Percentiles rank a stretch among this genome's conserved stretches.
phyloP scores from a whole-genome alignment of 1,284 basidiomycete species.

The Puccinia novopanici region DNA sequence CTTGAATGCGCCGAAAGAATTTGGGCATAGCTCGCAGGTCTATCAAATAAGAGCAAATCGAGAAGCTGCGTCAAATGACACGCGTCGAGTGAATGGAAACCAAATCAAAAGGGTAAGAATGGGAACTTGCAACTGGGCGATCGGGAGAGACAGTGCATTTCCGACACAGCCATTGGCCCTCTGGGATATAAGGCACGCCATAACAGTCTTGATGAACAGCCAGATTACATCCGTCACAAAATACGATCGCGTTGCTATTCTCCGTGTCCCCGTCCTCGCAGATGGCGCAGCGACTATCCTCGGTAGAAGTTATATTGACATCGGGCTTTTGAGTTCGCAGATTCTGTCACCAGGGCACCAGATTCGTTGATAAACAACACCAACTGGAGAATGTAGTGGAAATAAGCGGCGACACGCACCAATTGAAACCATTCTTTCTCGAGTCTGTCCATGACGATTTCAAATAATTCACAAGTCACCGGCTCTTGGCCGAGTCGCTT shows the following conservation, averaged over 20 bases:
- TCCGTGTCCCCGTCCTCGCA: slow-evolving; percentile 98
- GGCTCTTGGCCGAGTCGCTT: slow-evolving; percentile 74
- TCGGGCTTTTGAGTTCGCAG: slow-evolving; percentile 85
- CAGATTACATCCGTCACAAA: slow-evolving; percentile 98
- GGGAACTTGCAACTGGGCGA: slow-evolving; percentile 76
- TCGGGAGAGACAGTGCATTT: slow-evolving; percentile 98
- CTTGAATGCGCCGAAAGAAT: slow-evolving; percentile 97
- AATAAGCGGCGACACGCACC: slow-evolving; percentile 48
- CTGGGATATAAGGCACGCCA: slow-evolving; percentile 97
- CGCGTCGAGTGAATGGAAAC: slow-evolving; percentile 12
- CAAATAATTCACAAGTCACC: slow-evolving; percentile 83
- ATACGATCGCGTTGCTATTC: slow-evolving; percentile 98
- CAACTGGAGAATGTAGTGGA: not conserved
- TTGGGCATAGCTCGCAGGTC: slow-evolving; percentile 91
- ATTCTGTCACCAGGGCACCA: slow-evolving; percentile 64
- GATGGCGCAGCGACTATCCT: slow-evolving; percentile 92
- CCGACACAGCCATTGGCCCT: slow-evolving; percentile 98
- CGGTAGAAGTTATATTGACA: slow-evolving; percentile 73
- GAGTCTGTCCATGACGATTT: slow-evolving; percentile 92
- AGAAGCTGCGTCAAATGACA: not conserved
- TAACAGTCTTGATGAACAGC: slow-evolving; percentile 99
- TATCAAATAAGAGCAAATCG: slow-evolving; percentile 58
- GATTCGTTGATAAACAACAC: not conserved
- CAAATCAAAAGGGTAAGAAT: slow-evolving; percentile 18
- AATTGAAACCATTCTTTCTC: slow-evolving; percentile 99